Percentiles rank a stretch among this genome's conserved stretches.
phyloP scores from a whole-genome alignment of 2,329 filamentous ascomycete genomes.

The Pseudogymnoascus destructans region DNA sequence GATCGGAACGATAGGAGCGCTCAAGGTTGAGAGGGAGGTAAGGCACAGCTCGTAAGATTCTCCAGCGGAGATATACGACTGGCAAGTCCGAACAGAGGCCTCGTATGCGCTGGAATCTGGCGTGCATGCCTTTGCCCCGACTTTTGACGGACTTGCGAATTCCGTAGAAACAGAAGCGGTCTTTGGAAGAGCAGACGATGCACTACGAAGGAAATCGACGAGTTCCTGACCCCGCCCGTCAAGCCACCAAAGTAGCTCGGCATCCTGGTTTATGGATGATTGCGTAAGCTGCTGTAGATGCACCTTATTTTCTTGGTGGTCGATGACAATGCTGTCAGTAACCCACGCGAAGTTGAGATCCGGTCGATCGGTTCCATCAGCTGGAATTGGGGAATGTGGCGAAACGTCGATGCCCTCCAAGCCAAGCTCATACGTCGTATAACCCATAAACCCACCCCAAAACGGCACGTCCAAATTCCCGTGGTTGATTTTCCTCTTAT shows the following conservation, averaged over 20 bases:
- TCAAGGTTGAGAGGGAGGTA: constrained; percentile 25
- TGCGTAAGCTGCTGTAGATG: constrained; percentile 43
- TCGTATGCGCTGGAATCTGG: constrained; percentile 21
- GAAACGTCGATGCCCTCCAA: constrained; percentile 37
- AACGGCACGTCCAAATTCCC: constrained; percentile 36
- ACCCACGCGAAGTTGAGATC: constrained; percentile 52
- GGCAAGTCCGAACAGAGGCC: constrained; percentile 26
- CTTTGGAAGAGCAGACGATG: not conserved
- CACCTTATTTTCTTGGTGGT: constrained; percentile 42
- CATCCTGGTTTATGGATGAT: not conserved
- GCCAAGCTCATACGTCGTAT: constrained; percentile 55
- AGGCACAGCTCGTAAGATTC: constrained; percentile 32
- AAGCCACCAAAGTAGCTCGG: not conserved
- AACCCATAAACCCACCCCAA: constrained; percentile 58
- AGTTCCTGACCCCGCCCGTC: not conserved
- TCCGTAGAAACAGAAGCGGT: not conserved
- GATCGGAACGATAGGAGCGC: constrained; percentile 1
- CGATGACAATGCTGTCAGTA: constrained; percentile 49
- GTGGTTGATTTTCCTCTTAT: constrained; percentile 27
- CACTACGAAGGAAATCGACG: not conserved
- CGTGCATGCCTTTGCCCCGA: not conserved
- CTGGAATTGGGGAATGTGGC: constrained; percentile 18
- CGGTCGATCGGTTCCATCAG: constrained; percentile 28
- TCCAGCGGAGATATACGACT: constrained; percentile 27
- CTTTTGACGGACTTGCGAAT: not conserved